phyloP scores from a whole-genome alignment of 768 basidiomycete genomes.

The Agrocybe pediades region DNA sequence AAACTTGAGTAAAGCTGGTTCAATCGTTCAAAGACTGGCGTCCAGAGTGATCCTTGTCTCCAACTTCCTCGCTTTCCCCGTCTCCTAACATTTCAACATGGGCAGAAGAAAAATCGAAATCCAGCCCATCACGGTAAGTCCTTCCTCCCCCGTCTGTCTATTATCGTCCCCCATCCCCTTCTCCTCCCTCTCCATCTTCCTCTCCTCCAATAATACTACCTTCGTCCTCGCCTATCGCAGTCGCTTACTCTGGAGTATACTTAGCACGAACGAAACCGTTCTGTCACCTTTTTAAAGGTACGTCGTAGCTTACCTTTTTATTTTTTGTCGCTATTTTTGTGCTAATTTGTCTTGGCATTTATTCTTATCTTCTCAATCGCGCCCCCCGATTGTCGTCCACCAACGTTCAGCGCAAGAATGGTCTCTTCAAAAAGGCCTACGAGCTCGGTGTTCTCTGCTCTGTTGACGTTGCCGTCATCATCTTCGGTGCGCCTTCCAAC shows the following conservation, averaged over 20 bases:
- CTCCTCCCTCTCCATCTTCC: constrained; percentile 18
- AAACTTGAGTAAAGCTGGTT: constrained; percentile 23
- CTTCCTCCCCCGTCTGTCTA: constrained; percentile 15
- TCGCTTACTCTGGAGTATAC: constrained; percentile 51
- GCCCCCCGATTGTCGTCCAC: constrained; percentile 8
- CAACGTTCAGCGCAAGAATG: constrained; percentile 73
- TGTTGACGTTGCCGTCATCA: constrained; percentile 86
- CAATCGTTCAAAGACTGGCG: constrained; percentile 24
- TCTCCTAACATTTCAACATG: constrained; percentile 38
- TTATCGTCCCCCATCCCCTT: constrained; percentile 14
- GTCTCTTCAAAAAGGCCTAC: constrained; percentile 90
- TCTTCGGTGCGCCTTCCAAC: constrained; percentile 51
- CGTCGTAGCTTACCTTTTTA: constrained; percentile 30
- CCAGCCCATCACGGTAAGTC: constrained; percentile 74
- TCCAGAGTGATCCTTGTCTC: constrained; percentile 14
- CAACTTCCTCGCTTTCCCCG: constrained; percentile 21
- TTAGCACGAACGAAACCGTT: constrained; percentile 90
- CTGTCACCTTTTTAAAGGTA: constrained; percentile 90
- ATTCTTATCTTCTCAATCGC: constrained; percentile 29
- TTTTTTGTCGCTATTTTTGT: constrained; percentile 68
- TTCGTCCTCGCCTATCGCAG: constrained; percentile 20
- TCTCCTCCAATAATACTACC: constrained; percentile 31
- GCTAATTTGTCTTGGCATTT: constrained; percentile 45
- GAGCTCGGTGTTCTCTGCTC: constrained; percentile 90
- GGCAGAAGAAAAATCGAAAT: constrained; percentile 83